Base-by-base conservation (phyloP, 495 filamentous ascomycete genomes). In the Chaetomium fimeti region DNA sequence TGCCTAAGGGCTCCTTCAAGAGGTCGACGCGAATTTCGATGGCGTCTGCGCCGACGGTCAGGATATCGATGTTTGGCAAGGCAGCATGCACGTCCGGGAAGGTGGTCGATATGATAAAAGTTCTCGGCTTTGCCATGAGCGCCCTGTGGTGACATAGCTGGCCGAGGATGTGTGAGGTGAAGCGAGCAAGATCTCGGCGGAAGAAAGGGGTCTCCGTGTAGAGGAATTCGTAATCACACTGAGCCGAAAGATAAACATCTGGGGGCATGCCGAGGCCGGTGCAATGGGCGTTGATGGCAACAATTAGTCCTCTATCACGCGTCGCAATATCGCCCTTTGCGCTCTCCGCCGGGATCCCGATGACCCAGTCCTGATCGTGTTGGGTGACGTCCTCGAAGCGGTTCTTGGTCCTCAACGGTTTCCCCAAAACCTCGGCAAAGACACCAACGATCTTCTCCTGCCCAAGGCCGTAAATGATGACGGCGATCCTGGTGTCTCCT, bases 11-110 rank as follows among this genome's bases (percentile, higher is more conserved):
- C 68, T 94, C 91, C 68, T 89, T 85, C 56, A 94, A 77, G 43
- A 94, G 80, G 74, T 94, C 91, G 13, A 93, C 90, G 54, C 91
- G 85, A 59, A 93, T 82, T 72, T 94, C 91, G 22, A 94, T 86
- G 7, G 89, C 91, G 77, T 94, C 91, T 15, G 89, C 85, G 12
- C 91, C 91, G 7, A 94, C 90, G 7, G 91, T 91, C 18, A 93
- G 77, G 64, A 93, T 91, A 76, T 93, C 89, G 49, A 94, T 79
- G 73, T 92, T 93, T 1, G 91, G 88, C 60, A 93, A 76, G n/a
- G 89, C 90, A 36, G 90, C 87, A 68, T 86, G 88, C 4, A 94
- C 90, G 72, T 93, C 90, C 0, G 91, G 89, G 64, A 94, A 94
- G 3, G 91, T 94, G 0, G 89, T 91, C 45, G 90, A 92, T 62